Evolutionary conservation across 208 protist species (phyloP).

Genomic region (Blastocrithidia nonstop): DNA sequence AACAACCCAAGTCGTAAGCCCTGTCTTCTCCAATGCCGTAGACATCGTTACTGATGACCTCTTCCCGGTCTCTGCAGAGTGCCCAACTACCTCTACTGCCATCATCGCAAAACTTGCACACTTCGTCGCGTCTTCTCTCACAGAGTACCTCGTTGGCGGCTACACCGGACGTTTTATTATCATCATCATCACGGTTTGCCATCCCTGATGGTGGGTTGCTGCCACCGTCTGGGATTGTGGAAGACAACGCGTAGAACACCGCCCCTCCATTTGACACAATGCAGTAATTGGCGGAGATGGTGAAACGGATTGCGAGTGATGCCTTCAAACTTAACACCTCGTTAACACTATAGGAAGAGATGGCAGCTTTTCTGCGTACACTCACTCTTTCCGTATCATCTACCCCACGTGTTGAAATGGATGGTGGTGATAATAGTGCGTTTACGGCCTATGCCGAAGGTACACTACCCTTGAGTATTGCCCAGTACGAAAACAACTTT

Average conservation of each 20-base stretch:
- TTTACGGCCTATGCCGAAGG: neutral
- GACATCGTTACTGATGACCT: too few relatives aligned
- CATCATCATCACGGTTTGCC: too few relatives aligned
- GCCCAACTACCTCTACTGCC: too few relatives aligned
- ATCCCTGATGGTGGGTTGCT: neutral
- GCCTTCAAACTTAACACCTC: constrained; percentile 41
- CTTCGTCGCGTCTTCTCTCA: too few relatives aligned
- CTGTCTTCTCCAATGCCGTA: too few relatives aligned
- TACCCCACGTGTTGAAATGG: constrained; percentile 34
- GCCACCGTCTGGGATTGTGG: neutral
- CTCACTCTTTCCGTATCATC: constrained; percentile 69
- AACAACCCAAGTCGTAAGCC: too few relatives aligned
- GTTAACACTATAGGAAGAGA: constrained; percentile 70
- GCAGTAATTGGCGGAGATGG: constrained; percentile 24
- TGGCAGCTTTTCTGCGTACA: constrained; percentile 69
- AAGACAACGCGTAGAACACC: neutral
- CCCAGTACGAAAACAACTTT: constrained; percentile 14
- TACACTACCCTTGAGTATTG: neutral
- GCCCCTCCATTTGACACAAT: constrained; percentile 37
- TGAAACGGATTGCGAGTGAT: constrained; percentile 22
- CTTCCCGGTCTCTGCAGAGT: too few relatives aligned
- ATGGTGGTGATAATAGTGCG: neutral
- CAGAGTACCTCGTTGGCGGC: too few relatives aligned
- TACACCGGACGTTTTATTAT: too few relatives aligned
- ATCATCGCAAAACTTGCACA: too few relatives aligned